Evolutionary conservation across 768 basidiomycete genomes (phyloP).

Genomic region (Termitomyces heimii): DNA sequence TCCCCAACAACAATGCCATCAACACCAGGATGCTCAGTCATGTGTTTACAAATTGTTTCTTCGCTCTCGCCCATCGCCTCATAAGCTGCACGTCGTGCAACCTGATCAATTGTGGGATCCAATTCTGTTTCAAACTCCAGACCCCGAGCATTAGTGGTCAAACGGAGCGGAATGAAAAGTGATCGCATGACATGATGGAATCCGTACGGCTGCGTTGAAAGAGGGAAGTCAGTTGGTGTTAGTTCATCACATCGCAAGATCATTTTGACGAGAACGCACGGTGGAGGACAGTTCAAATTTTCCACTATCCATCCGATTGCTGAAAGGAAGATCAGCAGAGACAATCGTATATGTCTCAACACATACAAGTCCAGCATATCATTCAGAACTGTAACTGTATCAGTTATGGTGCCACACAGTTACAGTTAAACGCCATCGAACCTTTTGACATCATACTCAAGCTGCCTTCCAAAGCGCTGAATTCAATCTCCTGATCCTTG

Average conservation of each 20-base stretch:
- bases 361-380: conserved; percentile 78
- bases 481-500: conserved; percentile 80
- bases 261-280: conserved; percentile 22
- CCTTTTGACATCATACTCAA: conserved; percentile 89
- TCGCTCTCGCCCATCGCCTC: conserved; percentile 50
- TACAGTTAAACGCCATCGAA: conserved; percentile 17
- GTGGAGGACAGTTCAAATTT: conserved; percentile 67
- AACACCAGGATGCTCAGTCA: conserved; percentile 40
- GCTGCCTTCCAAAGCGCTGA: conserved; percentile 77
- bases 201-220: conserved; percentile 49
- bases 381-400: conserved; percentile 48
- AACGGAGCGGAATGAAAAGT: conserved; percentile 59
- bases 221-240: conserved; percentile 2
- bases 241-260: neutral
- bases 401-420: neutral
- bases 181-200: conserved; percentile 78
- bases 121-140: conserved; percentile 64
- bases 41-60: conserved; percentile 32
- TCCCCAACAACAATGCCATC: conserved; percentile 78
- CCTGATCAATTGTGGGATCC: conserved; percentile 62
- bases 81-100: conserved; percentile 55
- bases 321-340: conserved; percentile 17
- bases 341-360: neutral
- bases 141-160: conserved; percentile 62
- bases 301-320: conserved; percentile 84